Evolutionary conservation across 2,329 filamentous ascomycete genomes (phyloP), one percentile per base, ranked within the genome.

Genomic region (Trichoderma citrinoviride): DNA sequence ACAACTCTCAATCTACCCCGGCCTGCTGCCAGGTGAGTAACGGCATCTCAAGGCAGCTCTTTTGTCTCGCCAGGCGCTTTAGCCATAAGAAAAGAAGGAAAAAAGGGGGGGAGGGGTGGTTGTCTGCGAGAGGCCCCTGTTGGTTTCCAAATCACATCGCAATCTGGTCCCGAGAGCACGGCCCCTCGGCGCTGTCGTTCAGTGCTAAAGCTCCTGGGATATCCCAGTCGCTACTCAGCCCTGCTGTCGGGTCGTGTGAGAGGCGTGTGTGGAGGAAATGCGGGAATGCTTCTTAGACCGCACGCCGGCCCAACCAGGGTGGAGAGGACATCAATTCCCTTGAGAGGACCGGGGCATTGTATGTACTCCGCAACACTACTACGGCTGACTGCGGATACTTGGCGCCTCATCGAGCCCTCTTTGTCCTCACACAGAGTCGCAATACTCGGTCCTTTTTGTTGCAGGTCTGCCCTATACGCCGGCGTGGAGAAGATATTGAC

Each of bases 311-410:
- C 46, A 27, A 29, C 33, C 15, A 63, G 54, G 47, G 50, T 63
- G 61, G 50, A 49, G 61, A 56, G 52, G n/a, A 49, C 21, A 23
- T 37, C 25, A 40, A 29, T 47, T 55, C n/a, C 29, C 23, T 56
- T 29, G 14, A 33, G 40, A 14, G n/a, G 58, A 29, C 58, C 27
- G 37, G 57, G 57, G 57, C 29, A 49, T 50, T 40, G 44, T 60
- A 37, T 27, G 55, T 46, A 25, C 55, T 61, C 17, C 46, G 29
- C 23, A 54, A 15, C 41, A 19, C 15, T 33, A 29, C 27, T 33
- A 29, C 27, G 29, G 61, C 61, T 65, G 63, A 65, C 63, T 61
- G 63, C 63, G 57, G 63, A 65, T 61, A 61, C 52, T 50, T 50
- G 43, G 57, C 62, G 41, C 49, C 47, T 49, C 56, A 49, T 61